These are phyloP conservation scores for Coniella vitis DNA, from an alignment of 2,329 filamentous ascomycete species.

Conservation along the genomic window DNA sequence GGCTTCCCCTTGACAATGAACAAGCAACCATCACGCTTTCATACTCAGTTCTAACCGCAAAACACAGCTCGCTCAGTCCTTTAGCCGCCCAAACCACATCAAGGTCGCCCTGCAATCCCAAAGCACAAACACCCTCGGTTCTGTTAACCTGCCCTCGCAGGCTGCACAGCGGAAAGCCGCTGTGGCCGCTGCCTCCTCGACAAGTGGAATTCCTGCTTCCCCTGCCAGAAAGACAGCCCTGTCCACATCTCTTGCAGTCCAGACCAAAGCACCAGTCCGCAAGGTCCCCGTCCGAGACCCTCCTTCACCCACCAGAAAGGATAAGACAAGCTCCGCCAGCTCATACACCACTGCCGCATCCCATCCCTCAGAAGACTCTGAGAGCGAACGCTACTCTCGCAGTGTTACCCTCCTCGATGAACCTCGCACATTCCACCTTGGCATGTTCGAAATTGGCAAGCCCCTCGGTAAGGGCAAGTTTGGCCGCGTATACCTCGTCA, in stretches of 20 bases:
- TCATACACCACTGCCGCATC: background rate
- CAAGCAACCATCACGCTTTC: background rate
- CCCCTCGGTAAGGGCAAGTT: conserved; percentile 85
- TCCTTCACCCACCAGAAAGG: conserved; percentile 48
- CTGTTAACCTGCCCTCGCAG: conserved; percentile 63
- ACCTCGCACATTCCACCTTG: conserved; percentile 70
- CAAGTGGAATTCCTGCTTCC: conserved; percentile 16
- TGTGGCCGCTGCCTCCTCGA: conserved; percentile 19
- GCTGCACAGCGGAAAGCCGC: conserved; percentile 49
- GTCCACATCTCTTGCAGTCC: conserved; percentile 55
- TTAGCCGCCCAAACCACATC: conserved; percentile 71
- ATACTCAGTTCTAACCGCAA: conserved; percentile 22
- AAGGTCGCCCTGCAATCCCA: conserved; percentile 80
- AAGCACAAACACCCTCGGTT: conserved; percentile 57
- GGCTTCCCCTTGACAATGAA: conserved; percentile 17
- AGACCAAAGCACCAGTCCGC: conserved; percentile 57
- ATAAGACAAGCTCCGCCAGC: conserved; percentile 34
- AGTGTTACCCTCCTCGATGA: conserved; percentile 37
- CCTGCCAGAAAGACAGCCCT: conserved; percentile 13
- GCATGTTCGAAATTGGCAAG: conserved; percentile 90
- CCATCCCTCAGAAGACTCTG: conserved; percentile 42
- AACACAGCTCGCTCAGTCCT: conserved; percentile 43
- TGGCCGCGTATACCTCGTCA: conserved; percentile 76
- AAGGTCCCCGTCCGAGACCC: conserved; percentile 33
- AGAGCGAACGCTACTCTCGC: conserved; percentile 47